Evolutionary conservation across 495 filamentous ascomycete genomes (phyloP), one percentile per base, ranked within the genome.

Genomic region (Penicillium herquei): DNA sequence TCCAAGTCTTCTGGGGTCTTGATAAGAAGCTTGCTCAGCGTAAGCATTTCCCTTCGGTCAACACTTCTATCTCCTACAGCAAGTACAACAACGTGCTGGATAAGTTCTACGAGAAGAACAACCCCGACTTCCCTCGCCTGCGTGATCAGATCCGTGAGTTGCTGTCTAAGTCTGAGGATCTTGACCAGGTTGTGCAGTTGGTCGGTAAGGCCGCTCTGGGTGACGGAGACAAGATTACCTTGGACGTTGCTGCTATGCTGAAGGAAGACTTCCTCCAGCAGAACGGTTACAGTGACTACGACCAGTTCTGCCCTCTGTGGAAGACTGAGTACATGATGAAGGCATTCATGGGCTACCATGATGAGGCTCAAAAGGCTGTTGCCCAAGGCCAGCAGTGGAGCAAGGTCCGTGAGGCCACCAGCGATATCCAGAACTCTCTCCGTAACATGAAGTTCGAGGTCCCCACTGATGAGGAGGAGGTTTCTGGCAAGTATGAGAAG

Each of bases 281-380:
- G 70, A 99, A 99, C 76, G 94, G 94, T 35, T 99, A 99, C 81
- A 93, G 89, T 69, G 89, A 96, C 70, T 97, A 98, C 71, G 95
- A 99, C 70, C 91, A 96, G 77, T 98, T 94, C 83, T 99, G 94
- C 69, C 94, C 94, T 34, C 80, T 99, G 67, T 99, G 93, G 93
- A 99, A 99, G 84, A 99, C 94, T 4, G 86, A 93, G 67, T 99
- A 95, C 84, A 97, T 99, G 94, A 99, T 99, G 94, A 96, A 94
- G 81, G 85, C 87, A 44, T 96, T 99, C 84, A 91, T 98, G 84
- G 89, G 86, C 49, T 99, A 91, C 81, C 90, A 96, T 63, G 95
- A 99, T 70, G 94, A 99, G 76, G 86, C 90, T 10, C 94, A 98
- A 72, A 98, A 96, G 80, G 93, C 92, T 1, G 77, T 99, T 64